A percentile compares a stretch with the other conserved stretches of the same genome.
Evolutionary conservation across 148 eudicot genomes (phyloP).

Genomic region (Cornus suecica): DNA sequence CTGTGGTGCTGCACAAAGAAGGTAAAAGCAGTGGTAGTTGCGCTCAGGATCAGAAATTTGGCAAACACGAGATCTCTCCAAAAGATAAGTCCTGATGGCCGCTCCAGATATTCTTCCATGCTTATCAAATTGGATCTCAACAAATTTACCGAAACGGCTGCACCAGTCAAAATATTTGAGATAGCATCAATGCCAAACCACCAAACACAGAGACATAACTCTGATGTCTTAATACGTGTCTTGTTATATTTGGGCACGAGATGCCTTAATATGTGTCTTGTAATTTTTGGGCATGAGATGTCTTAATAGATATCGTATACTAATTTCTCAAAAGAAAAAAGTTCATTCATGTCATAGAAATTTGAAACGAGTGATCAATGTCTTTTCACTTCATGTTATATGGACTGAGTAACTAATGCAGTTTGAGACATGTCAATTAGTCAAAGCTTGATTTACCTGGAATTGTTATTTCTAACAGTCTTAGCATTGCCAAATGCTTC

Average conservation of each 20-base stretch:
- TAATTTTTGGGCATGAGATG: too few species aligned
- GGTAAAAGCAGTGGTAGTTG: conserved; percentile 98
- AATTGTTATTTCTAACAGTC: conserved; percentile 97
- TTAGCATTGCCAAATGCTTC: conserved; percentile 99
- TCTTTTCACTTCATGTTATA: conserved; percentile 1
- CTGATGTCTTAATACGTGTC: neutral
- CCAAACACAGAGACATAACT: neutral
- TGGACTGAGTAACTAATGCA: neutral
- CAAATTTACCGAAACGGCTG: conserved; percentile 99
- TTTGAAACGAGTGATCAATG: neutral
- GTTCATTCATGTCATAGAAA: neutral
- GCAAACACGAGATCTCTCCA: conserved; percentile 97
- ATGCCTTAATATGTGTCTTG: neutral
- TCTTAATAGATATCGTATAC: neutral
- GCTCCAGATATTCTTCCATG: conserved; percentile 99
- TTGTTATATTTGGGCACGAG: too few species aligned
- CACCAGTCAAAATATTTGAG: conserved; percentile 9
- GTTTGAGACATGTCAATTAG: neutral
- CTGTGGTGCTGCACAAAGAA: conserved; percentile 96
- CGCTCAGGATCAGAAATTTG: conserved; percentile 94
- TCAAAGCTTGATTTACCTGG: conserved; percentile 52
- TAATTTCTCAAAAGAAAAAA: neutral
- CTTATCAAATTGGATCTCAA: conserved; percentile 97
- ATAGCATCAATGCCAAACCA: conserved; percentile 9
- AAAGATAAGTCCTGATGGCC: conserved; percentile 94